Conservation (phyloP, 1,284 basidiomycete genomes). For the Pascua sp. region DNA sequence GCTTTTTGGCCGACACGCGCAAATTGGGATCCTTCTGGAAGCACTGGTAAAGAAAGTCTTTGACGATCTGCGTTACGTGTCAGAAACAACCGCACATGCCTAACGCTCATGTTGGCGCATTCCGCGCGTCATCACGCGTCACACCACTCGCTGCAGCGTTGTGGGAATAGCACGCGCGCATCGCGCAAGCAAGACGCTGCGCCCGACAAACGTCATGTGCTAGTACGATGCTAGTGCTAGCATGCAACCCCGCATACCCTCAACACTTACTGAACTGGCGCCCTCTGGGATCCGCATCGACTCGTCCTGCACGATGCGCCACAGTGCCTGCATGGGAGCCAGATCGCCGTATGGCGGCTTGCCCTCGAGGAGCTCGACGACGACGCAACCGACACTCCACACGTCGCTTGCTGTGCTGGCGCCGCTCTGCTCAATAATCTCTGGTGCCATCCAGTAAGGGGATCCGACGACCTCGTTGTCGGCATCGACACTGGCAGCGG, state of each 20-base stretch:
- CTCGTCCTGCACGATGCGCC: constrained; percentile 96
- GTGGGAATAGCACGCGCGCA: too few species aligned
- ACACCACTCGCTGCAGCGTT: too few species aligned
- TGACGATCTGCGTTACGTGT: constrained; percentile 64
- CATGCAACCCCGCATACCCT: too few species aligned
- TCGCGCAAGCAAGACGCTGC: too few species aligned
- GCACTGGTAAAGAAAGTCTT: constrained; percentile 94
- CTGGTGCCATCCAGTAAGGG: constrained; percentile 99
- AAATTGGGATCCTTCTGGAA: constrained; percentile 97
- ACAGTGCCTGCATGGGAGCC: constrained; percentile 96
- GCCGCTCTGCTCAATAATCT: constrained; percentile 94
- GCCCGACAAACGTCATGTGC: too few species aligned
- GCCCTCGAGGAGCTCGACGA: constrained; percentile 92
- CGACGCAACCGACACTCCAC: constrained; percentile 94
- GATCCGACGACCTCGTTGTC: constrained; percentile 91
- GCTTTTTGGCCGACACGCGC: constrained; percentile 87
- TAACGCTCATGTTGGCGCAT: too few species aligned
- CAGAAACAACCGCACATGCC: too few species aligned
- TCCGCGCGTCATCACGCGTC: too few species aligned
- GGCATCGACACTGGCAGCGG: constrained; percentile 6
- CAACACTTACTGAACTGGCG: constrained; percentile 60
- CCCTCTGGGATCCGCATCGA: constrained; percentile 93
- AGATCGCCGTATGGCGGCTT: constrained; percentile 93
- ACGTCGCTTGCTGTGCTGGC: constrained; percentile 96
- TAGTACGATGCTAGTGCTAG: too few species aligned